A percentile compares a stretch with the other conserved stretches of the same genome.
Evolutionary conservation across 768 basidiomycete species (phyloP).

Genomic region (Kwoniella heveanensis): DNA sequence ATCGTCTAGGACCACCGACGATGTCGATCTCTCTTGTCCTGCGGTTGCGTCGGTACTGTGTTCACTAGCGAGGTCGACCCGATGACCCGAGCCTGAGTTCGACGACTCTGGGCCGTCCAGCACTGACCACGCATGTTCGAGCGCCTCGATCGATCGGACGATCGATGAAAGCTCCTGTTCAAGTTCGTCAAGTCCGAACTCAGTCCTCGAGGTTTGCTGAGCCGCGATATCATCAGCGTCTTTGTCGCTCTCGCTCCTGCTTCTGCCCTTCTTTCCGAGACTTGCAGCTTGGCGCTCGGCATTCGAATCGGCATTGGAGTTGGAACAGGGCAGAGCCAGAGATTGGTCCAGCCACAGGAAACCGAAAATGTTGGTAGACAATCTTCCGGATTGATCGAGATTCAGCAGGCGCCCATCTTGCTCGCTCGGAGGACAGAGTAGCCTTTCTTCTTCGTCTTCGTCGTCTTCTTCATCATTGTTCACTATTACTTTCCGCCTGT

Average conservation of each 20-base stretch:
- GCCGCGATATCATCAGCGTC: neutral
- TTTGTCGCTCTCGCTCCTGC: neutral
- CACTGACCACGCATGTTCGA: conserved; percentile 11
- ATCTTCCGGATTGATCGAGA: conserved; percentile 19
- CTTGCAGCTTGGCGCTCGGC: too few species aligned
- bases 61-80: neutral
- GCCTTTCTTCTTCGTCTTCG: conserved; percentile 8
- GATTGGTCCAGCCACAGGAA: conserved; percentile 1
- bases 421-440: conserved; percentile 10
- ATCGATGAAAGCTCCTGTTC: too few species aligned
- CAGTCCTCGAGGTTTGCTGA: too few species aligned
- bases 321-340: neutral
- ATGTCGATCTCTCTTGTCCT: too few species aligned
- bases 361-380: conserved; percentile 16
- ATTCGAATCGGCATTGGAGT: too few species aligned
- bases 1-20: neutral
- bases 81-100: neutral
- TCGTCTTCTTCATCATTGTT: neutral
- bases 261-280: neutral
- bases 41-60: too few species aligned
- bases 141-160: neutral
- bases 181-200: too few species aligned
- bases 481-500: too few species aligned
- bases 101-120: too few species aligned
- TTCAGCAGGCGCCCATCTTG: conserved; percentile 8